Evolutionary conservation across 2,329 filamentous ascomycete species (phyloP).

Genomic region (Scedosporium dehoogii): DNA sequence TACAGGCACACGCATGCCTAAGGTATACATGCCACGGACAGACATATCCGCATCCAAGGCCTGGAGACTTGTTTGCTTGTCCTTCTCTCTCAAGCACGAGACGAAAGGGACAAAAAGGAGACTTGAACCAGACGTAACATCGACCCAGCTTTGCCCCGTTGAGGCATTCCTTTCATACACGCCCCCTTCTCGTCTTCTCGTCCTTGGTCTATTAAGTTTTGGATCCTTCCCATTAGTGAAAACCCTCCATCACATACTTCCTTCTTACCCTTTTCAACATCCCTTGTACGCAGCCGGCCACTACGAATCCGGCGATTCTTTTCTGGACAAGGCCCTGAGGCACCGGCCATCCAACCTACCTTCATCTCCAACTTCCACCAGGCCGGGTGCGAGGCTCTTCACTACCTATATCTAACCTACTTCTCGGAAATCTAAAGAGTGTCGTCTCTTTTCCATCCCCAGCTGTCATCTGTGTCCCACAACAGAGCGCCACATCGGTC

Average conservation of each 20-base stretch:
- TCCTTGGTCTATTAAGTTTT: neutral
- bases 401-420: neutral
- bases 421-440: neutral
- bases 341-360: too few relatives aligned
- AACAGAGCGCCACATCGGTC: neutral
- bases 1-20: neutral
- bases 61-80: neutral
- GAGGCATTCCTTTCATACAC: neutral
- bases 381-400: neutral
- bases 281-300: too few relatives aligned
- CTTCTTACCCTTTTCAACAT: too few relatives aligned
- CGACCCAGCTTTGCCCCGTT: neutral
- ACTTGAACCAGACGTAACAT: neutral
- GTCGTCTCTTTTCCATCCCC: neutral
- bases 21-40: neutral
- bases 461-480: neutral
- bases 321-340: neutral
- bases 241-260: too few relatives aligned
- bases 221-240: neutral
- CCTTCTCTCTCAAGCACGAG: neutral
- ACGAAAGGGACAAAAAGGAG: neutral
- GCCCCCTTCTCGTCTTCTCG: neutral
- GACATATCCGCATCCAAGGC: neutral
- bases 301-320: neutral
- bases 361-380: neutral